Evolutionary conservation across 768 basidiomycete species (phyloP).

Genomic region (Panellus pusillus): DNA sequence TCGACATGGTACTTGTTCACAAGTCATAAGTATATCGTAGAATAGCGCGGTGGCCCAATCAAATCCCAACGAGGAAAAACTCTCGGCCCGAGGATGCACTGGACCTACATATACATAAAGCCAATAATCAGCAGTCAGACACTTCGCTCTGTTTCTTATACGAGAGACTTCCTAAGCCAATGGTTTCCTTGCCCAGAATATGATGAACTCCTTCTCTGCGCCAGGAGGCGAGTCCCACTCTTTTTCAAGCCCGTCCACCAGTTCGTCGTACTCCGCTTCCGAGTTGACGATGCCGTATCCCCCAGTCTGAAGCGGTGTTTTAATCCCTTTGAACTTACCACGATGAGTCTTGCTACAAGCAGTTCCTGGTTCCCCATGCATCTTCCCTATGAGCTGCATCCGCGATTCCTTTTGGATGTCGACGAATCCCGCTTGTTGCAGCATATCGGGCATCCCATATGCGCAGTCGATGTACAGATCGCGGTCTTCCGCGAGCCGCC

Average conservation of each 20-base stretch:
- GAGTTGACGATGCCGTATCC: conserved; percentile 15
- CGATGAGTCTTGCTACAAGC: conserved; percentile 1
- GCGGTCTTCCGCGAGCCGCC: conserved; percentile 1
- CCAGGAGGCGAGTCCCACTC: conserved; percentile 24
- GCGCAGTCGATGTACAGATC: conserved; percentile 13
- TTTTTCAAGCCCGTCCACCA: conserved; percentile 12
- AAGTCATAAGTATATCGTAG: too few species aligned
- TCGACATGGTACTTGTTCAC: too few species aligned
- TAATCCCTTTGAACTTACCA: conserved; percentile 12
- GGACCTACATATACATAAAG: too few species aligned
- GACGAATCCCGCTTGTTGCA: conserved; percentile 18
- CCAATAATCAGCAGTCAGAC: too few species aligned
- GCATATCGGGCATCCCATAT: conserved; percentile 16
- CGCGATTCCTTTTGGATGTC: conserved; percentile 16
- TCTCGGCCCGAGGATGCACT: too few species aligned
- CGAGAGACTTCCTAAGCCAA: too few species aligned
- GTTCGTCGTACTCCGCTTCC: conserved; percentile 16
- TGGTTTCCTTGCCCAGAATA: conserved; percentile 21
- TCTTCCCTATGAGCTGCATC: conserved; percentile 15
- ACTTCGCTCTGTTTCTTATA: too few species aligned
- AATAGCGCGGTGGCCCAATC: too few species aligned
- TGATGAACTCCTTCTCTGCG: conserved; percentile 17
- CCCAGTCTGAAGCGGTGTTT: conserved; percentile 15
- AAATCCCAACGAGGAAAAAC: too few species aligned
- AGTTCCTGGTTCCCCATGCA: conserved; percentile 13